phyloP scores from a whole-genome alignment of 2,329 filamentous ascomycete species.

The Penicillium glabrum region DNA sequence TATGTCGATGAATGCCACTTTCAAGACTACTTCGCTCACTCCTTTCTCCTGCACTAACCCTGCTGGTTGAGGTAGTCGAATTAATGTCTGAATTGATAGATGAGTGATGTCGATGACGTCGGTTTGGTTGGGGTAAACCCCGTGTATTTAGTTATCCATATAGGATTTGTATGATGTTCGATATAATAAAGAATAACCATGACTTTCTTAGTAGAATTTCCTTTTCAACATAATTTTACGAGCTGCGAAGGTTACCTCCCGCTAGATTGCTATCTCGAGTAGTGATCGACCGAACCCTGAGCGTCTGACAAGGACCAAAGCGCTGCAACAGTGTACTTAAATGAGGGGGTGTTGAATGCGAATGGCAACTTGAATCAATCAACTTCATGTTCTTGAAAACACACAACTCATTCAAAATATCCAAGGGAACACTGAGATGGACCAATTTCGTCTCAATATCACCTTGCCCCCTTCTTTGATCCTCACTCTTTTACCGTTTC shows the following conservation, averaged over 20 bases:
- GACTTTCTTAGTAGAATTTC: background rate
- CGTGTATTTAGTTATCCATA: background rate
- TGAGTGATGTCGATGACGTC: background rate
- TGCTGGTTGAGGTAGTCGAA: slow-evolving; percentile 6
- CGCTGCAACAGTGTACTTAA: background rate
- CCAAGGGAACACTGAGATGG: too few species aligned
- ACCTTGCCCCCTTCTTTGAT: too few species aligned
- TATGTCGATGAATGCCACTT: slow-evolving; percentile 5
- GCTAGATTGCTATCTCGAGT: background rate
- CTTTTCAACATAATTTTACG: too few species aligned
- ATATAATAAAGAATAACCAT: background rate
- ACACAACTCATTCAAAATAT: too few species aligned
- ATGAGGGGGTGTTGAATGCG: background rate
- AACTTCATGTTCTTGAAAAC: too few species aligned
- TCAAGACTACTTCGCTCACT: slow-evolving; percentile 2
- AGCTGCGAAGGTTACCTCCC: too few species aligned
- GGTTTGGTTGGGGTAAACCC: background rate
- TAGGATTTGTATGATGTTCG: background rate
- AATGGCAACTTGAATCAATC: background rate
- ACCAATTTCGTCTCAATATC: too few species aligned
- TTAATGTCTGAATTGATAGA: background rate
- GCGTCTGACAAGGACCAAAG: background rate
- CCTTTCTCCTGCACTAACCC: slow-evolving; percentile 16
- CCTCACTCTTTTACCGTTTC: too few species aligned
- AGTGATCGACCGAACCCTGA: background rate